These are phyloP conservation scores for Trichoderma parareesei DNA, from an alignment of 495 filamentous ascomycete genomes.

Conservation along the genomic window DNA sequence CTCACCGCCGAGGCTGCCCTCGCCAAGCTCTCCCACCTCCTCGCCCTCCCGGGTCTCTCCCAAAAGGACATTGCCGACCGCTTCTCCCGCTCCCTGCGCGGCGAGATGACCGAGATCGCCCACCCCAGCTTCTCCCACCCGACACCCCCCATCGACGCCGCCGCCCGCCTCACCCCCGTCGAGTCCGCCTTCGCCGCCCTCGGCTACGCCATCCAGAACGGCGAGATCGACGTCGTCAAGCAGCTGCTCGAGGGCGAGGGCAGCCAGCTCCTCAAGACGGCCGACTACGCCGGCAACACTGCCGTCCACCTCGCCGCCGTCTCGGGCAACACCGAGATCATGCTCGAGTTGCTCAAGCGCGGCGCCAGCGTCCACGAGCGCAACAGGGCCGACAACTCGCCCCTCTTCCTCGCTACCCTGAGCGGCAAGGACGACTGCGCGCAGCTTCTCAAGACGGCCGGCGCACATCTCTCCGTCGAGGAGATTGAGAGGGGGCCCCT, in stretches of 20 bases:
- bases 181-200: slow-evolving; percentile 59
- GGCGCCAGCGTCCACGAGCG: slow-evolving; percentile 84
- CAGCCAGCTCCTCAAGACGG: slow-evolving; percentile 59
- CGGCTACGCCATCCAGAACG: slow-evolving; percentile 72
- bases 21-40: slow-evolving; percentile 85
- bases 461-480: slow-evolving; percentile 24
- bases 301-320: slow-evolving; percentile 56
- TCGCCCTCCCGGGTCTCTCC: slow-evolving; percentile 57
- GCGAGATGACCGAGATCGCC: slow-evolving; percentile 74
- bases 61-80: slow-evolving; percentile 53
- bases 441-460: slow-evolving; percentile 43
- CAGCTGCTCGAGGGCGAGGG: slow-evolving; percentile 59
- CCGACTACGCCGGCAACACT: slow-evolving; percentile 89
- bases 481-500: slow-evolving; percentile 9
- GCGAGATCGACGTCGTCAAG: slow-evolving; percentile 54
- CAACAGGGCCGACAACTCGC: slow-evolving; percentile 73
- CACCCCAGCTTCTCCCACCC: slow-evolving; percentile 63
- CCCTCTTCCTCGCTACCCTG: slow-evolving; percentile 66
- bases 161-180: slow-evolving; percentile 25
- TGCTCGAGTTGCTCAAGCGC: slow-evolving; percentile 62
- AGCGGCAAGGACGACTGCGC: slow-evolving; percentile 50
- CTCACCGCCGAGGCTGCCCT: slow-evolving; percentile 90
- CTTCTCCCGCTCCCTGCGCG: slow-evolving; percentile 72
- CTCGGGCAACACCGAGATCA: slow-evolving; percentile 41
- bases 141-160: slow-evolving; percentile 34